These are phyloP conservation scores for Pachyrhizus erosus DNA, from an alignment of 306 rosid genomes.

Conservation along the genomic window DNA sequence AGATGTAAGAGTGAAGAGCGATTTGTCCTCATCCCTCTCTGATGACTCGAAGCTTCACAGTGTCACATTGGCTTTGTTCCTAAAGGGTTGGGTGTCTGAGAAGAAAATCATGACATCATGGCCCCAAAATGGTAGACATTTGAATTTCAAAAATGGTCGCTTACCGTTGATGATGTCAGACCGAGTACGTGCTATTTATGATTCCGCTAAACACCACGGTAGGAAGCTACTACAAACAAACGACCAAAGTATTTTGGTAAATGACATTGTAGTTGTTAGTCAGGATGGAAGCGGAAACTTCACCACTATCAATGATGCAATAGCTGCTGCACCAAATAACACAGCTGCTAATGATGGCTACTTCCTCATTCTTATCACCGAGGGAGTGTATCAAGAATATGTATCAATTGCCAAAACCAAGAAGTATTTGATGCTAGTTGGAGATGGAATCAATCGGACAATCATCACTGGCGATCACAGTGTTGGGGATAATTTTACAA, in stretches of 20 bases:
- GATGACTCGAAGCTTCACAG: conserved; percentile 71
- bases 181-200: conserved; percentile 50
- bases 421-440: conserved; percentile 72
- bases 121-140: conserved; percentile 46
- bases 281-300: conserved; percentile 76
- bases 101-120: conserved; percentile 50
- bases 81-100: conserved; percentile 69
- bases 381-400: conserved; percentile 82
- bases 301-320: conserved; percentile 67
- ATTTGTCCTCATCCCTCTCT: conserved; percentile 44
- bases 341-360: conserved; percentile 52
- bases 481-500: conserved; percentile 77
- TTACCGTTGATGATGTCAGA: conserved; percentile 68
- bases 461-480: conserved; percentile 70
- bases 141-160: conserved; percentile 55
- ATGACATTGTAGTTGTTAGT: conserved; percentile 63
- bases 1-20: conserved; percentile 56
- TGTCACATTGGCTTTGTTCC: conserved; percentile 66
- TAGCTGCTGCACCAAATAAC: conserved; percentile 74
- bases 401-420: conserved; percentile 68
- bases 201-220: conserved; percentile 51
- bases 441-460: conserved; percentile 78
- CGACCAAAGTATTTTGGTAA: conserved; percentile 51
- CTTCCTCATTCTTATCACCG: conserved; percentile 59
- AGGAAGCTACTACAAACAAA: conserved; percentile 49